A percentile compares a stretch with the other conserved stretches of the same genome.
phyloP scores from a whole-genome alignment of 306 rosid genomes.

The Arachis hypogaea region DNA sequence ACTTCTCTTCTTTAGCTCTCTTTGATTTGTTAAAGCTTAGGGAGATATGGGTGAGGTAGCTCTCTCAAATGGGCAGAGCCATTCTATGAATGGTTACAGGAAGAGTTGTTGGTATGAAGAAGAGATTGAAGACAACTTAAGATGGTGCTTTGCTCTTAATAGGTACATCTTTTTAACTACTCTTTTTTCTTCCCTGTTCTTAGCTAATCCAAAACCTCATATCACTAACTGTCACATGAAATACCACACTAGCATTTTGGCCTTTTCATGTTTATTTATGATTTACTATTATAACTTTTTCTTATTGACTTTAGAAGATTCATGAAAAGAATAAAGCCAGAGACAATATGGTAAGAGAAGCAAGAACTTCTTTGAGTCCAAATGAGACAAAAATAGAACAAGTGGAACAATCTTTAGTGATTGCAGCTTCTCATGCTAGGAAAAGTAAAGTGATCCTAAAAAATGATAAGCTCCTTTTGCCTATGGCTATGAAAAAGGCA shows the following conservation, averaged over 20 bases:
- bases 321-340: conserved; percentile 30
- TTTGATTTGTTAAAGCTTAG: neutral
- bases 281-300: conserved; percentile 14
- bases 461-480: conserved; percentile 49
- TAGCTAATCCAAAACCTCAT: too few species aligned
- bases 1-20: conserved; percentile 28
- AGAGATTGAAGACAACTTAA: conserved; percentile 89
- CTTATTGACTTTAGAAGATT: conserved; percentile 39
- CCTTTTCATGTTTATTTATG: conserved; percentile 24
- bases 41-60: conserved; percentile 74
- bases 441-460: conserved; percentile 33
- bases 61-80: conserved; percentile 61
- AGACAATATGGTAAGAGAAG: conserved; percentile 35
- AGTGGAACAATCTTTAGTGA: too few species aligned
- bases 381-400: conserved; percentile 42
- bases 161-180: conserved; percentile 48
- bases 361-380: conserved; percentile 30
- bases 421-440: conserved; percentile 23
- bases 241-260: conserved; percentile 13
- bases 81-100: conserved; percentile 78
- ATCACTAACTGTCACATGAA: too few species aligned
- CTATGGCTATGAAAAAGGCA: conserved; percentile 63
- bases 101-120: conserved; percentile 99
- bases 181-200: neutral
- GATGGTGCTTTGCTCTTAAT: conserved; percentile 98